These are phyloP conservation scores for Wickerhamiella occidentalis DNA, from an alignment of 805 yeast genomes.

Conservation along the genomic window DNA sequence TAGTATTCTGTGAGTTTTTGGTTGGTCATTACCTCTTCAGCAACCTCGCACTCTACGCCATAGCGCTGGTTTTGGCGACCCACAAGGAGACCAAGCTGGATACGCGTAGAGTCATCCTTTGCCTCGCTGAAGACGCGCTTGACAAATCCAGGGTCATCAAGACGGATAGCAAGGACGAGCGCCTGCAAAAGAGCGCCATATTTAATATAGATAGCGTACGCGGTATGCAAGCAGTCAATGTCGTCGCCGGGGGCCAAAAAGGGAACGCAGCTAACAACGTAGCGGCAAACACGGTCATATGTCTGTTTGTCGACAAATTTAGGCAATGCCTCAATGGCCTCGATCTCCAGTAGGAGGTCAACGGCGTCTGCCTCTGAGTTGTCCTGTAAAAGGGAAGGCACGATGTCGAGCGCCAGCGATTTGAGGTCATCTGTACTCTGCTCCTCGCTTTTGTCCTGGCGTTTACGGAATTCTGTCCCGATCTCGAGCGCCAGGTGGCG, in stretches of 20 bases:
- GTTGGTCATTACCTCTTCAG: conserved; percentile 78
- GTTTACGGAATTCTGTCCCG: conserved; percentile 69
- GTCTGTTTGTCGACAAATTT: conserved; percentile 76
- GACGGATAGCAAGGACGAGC: conserved; percentile 64
- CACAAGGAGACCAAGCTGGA: conserved; percentile 82
- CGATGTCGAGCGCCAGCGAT: conserved; percentile 59
- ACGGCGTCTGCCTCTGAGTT: conserved; percentile 99
- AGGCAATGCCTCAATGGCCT: conserved; percentile 69
- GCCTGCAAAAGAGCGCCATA: conserved; percentile 82
- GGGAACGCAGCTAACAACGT: conserved; percentile 94
- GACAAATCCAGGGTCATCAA: conserved; percentile 71
- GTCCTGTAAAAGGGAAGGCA: conserved; percentile 82
- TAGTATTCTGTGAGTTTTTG: conserved; percentile 66
- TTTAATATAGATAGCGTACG: conserved; percentile 69
- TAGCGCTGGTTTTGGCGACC: conserved; percentile 79
- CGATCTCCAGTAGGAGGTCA: conserved; percentile 81
- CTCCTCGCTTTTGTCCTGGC: conserved; percentile 17
- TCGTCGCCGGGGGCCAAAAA: conserved; percentile 93
- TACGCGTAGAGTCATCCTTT: conserved; percentile 57
- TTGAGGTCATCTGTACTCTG: conserved; percentile 34
- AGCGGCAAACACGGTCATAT: conserved; percentile 78
- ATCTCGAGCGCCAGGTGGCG: conserved; percentile 93
- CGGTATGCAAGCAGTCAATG: conserved; percentile 70
- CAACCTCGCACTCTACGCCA: conserved; percentile 40
- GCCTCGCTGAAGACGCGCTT: conserved; percentile 74